Conservation (phyloP, 2,329 filamentous ascomycete species). For the Incumbomyces lentus region DNA sequence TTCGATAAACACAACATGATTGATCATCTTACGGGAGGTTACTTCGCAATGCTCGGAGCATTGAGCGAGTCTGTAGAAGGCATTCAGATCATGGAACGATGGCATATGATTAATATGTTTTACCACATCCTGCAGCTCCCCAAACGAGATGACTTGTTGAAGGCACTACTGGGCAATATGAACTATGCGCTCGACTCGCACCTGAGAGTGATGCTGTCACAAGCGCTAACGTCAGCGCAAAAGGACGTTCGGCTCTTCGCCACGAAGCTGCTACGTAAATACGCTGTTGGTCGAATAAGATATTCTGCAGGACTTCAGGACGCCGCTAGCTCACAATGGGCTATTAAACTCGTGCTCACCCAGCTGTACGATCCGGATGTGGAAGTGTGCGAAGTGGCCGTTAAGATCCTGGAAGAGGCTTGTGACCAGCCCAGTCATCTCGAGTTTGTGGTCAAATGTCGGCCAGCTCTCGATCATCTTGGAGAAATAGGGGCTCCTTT, state of each 20-base stretch:
- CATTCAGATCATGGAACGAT: conserved; percentile 80
- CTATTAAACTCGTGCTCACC: conserved; percentile 91
- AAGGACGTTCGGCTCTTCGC: conserved; percentile 86
- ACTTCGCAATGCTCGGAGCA: conserved; percentile 84
- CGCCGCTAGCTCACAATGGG: conserved; percentile 75
- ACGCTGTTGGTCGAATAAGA: conserved; percentile 54
- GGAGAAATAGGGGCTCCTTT: conserved; percentile 94
- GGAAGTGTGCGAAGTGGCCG: conserved; percentile 88
- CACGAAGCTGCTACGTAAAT: conserved; percentile 77
- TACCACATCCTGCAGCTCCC: conserved; percentile 93
- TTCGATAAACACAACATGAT: conserved; percentile 77
- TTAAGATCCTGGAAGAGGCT: conserved; percentile 94
- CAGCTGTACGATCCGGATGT: conserved; percentile 96
- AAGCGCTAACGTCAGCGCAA: conserved; percentile 80
- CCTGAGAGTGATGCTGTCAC: conserved; percentile 82
- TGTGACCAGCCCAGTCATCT: conserved; percentile 86
- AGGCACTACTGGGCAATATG: conserved; percentile 77
- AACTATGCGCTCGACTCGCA: conserved; percentile 86
- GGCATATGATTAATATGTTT: conserved; percentile 99
- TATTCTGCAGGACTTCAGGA: conserved; percentile 25
- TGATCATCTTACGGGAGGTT: conserved; percentile 82
- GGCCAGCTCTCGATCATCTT: conserved; percentile 85
- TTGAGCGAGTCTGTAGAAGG: conserved; percentile 75
- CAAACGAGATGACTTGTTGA: conserved; percentile 83
- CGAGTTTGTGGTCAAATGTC: conserved; percentile 93